Evolutionary conservation across 805 yeast species (phyloP), one percentile per base, ranked within the genome.

Genomic region (Clavispora phyllophila): DNA sequence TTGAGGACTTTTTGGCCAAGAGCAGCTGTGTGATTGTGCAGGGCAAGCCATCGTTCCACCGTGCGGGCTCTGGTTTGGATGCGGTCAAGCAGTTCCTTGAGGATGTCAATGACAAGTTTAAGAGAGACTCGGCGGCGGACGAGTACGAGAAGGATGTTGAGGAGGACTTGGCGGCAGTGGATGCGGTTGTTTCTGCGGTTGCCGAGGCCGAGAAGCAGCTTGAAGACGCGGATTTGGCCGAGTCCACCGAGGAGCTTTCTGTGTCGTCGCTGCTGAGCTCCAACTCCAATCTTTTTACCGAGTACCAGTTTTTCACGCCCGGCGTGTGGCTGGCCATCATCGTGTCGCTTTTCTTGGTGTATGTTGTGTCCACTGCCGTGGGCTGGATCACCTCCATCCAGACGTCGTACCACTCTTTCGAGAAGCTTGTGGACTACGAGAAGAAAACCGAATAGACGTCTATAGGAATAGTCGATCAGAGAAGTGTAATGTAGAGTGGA

Each of bases 331-430:
- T 85, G 81, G 75, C 84, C 42, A 64, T 84, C 45, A 62, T 90
- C 34, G 88, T 87, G 14, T 71, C 87, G 3, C 60, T 75, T 10
- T 61, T 87, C 47, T 67, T 89, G 49, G 44, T 87, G 17, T 64
- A 63, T 27, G 70, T 87, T 32, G 66, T 87, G 42, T 57, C 70
- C 39, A 66, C 74, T 40, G 91, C 95, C 13, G 71, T 88, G 47
- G 57, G 76, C 40, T 87, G 96, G 93, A 66, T 87, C 37, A 59
- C 78, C 19, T 70, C 82, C 17, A 63, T 89, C 51, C 82, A 84
- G 57, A 84, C 89, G 53, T 78, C 91, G 56, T 88, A 89, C 70
- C 79, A 79, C 50, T 82, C 96, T 12, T 82, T 89, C 56, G 95
- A 87, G 46, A 86, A 81, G 65, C 82, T 76, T 44, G 69, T 76